These are phyloP conservation scores for Ampelomyces quisqualis DNA, from an alignment of 2,329 filamentous ascomycete genomes.

Conservation along the genomic window DNA sequence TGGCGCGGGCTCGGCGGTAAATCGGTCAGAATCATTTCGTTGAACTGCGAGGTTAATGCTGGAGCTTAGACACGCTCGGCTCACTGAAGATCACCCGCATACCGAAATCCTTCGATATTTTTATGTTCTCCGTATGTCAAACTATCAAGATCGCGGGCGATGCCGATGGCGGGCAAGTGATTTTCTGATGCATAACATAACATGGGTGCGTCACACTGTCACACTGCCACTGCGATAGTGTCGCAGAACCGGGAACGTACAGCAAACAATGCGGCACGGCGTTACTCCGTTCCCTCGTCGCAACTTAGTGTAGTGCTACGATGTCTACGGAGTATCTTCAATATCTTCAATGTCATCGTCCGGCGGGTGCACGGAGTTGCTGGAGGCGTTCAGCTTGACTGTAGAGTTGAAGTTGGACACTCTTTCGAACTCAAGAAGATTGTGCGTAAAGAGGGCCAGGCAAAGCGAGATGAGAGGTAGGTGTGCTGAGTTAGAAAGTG, in stretches of 20 bases:
- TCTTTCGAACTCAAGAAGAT: constrained; percentile 59
- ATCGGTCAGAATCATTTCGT: constrained; percentile 60
- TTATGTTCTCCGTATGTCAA: constrained; percentile 64
- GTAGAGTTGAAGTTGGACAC: constrained; percentile 64
- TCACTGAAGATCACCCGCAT: constrained; percentile 62
- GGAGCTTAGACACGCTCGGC: constrained; percentile 62
- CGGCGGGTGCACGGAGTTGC: constrained; percentile 64
- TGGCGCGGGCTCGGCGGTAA: constrained; percentile 59
- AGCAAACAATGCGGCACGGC: constrained; percentile 66
- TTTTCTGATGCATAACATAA: too few species aligned
- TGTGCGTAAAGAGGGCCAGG: constrained; percentile 53
- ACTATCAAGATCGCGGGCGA: constrained; percentile 64
- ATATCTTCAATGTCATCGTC: constrained; percentile 65
- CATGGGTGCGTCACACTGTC: too few species aligned
- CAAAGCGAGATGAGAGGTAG: constrained; percentile 54
- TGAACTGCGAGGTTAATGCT: constrained; percentile 61
- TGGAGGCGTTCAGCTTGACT: constrained; percentile 64
- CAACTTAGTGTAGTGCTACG: constrained; percentile 63
- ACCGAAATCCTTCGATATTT: constrained; percentile 64
- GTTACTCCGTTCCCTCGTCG: constrained; percentile 61
- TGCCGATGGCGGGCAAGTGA: constrained; percentile 64
- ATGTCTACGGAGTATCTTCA: too few species aligned
- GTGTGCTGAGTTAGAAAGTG: constrained; percentile 60
- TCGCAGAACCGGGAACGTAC: too few species aligned
- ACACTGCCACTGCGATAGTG: too few species aligned